These are phyloP conservation scores for Xenoacremonium recifei DNA, from an alignment of 2,329 filamentous ascomycete species.

Conservation along the genomic window DNA sequence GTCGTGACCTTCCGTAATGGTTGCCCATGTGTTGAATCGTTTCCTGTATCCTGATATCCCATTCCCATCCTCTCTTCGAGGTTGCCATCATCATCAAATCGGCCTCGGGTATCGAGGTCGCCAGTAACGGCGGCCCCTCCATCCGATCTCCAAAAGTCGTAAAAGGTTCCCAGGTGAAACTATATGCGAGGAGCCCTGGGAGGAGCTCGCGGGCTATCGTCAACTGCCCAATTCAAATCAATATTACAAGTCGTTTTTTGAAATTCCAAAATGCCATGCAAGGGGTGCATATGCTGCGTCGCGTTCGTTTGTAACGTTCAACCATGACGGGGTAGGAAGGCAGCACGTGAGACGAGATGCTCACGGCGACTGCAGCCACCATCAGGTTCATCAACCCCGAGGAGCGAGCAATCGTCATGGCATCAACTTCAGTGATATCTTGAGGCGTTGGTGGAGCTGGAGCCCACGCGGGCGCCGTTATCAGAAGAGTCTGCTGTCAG, in stretches of 20 bases:
- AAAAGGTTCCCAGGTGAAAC: conserved; percentile 29
- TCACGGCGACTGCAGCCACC: no score
- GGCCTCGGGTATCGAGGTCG: conserved; percentile 15
- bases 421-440: conserved; percentile 33
- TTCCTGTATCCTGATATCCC: conserved; percentile 40
- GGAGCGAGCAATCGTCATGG: no score
- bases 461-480: conserved; percentile 38
- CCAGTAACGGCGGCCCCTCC: conserved; percentile 9
- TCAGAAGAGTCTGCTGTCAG: conserved; percentile 40
- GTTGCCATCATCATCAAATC: conserved; percentile 38
- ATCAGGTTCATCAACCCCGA: no score
- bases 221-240: conserved; percentile 24
- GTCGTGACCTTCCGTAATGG: conserved; percentile 36
- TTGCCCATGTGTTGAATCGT: conserved; percentile 40
- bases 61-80: conserved; percentile 37
- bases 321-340: conserved; percentile 14
- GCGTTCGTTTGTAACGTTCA: conserved; percentile 25
- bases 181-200: conserved; percentile 26
- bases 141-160: conserved; percentile 18
- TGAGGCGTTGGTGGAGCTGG: conserved; percentile 33
- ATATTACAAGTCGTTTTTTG: conserved; percentile 40
- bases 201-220: conserved; percentile 15
- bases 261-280: conserved; percentile 32
- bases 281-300: conserved; percentile 23
- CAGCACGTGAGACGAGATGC: conserved; percentile 2